Percentiles rank a stretch among this genome's conserved stretches.
These are phyloP conservation scores for Monoraphidium neglectum DNA, from an alignment of 139 green algal genomes.

Conservation along the genomic window DNA sequence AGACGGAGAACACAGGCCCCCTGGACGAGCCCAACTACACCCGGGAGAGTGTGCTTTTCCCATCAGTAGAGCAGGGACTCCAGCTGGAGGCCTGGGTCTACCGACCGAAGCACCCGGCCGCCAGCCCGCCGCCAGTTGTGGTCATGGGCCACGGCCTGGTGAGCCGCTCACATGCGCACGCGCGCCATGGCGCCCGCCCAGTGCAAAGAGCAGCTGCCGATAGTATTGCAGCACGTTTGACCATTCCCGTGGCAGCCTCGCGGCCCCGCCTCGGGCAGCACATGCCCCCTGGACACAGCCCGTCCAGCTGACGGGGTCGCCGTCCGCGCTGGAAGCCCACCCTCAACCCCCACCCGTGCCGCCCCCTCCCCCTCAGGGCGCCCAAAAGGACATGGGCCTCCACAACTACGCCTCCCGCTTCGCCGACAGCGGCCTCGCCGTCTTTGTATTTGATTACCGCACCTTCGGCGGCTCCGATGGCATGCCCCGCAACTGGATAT, in stretches of 20 bases:
- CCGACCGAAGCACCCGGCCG: conserved; percentile 20
- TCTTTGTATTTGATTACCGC: conserved; percentile 62
- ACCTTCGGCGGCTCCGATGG: conserved; percentile 57
- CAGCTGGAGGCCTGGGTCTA: conserved; percentile 55
- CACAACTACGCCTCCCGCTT: conserved; percentile 43
- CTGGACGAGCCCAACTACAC: neutral
- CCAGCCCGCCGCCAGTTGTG: conserved; percentile 31
- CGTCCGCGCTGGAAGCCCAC: neutral
- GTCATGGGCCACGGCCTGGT: conserved; percentile 53
- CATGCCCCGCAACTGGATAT: conserved; percentile 50
- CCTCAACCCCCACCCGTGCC: too few species aligned
- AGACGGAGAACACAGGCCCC: conserved; percentile 12
- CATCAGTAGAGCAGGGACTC: neutral
- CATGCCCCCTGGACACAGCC: neutral
- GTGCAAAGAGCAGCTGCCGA: too few species aligned
- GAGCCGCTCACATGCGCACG: neutral
- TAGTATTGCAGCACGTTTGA: neutral
- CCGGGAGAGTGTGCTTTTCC: conserved; percentile 3
- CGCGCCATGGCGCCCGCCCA: neutral
- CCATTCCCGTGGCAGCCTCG: neutral
- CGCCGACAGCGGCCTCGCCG: conserved; percentile 33
- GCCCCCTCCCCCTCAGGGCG: conserved; percentile 25
- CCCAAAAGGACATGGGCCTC: conserved; percentile 57
- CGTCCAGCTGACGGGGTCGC: neutral
- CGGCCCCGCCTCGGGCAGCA: neutral